Evolutionary conservation across 2,329 filamentous ascomycete species (phyloP).

Genomic region (Aspergillus texensis): DNA sequence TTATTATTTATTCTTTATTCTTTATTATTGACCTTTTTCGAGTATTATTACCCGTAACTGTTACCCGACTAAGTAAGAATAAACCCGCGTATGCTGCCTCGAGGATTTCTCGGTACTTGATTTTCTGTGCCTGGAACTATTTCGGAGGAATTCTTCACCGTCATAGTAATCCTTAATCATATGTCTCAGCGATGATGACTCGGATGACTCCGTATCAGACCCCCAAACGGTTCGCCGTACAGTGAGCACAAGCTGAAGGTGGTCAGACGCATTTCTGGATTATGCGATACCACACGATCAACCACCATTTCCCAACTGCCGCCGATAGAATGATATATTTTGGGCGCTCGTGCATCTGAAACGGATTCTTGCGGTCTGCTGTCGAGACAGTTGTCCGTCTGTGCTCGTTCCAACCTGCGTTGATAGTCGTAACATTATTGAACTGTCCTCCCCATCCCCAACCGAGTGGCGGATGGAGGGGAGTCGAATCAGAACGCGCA

Average conservation of each 20-base stretch:
- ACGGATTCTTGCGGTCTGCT: conserved; percentile 9
- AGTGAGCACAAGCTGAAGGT: not conserved
- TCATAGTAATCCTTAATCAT: not conserved
- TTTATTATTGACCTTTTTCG: not conserved
- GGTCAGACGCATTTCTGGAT: not conserved
- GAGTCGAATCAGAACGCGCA: not conserved
- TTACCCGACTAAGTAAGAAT: conserved; percentile 3
- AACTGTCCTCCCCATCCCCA: conserved; percentile 8
- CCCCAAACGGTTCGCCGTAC: not conserved
- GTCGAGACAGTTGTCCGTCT: conserved; percentile 3
- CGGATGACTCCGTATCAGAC: not conserved
- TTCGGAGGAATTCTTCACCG: conserved; percentile 8
- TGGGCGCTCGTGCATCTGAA: conserved; percentile 10
- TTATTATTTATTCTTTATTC: not conserved
- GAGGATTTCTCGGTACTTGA: not conserved
- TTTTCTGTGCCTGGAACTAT: not conserved
- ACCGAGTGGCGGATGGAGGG: not conserved
- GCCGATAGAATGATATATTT: not conserved
- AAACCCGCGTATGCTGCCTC: not conserved
- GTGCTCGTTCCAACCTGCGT: not conserved
- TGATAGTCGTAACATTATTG: conserved; percentile 1
- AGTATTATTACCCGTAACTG: conserved; percentile 1
- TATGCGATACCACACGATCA: not conserved
- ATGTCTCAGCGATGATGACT: conserved; percentile 9
- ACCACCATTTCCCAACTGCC: not conserved